These are phyloP conservation scores for Hanseniaspora mollemarum DNA, from an alignment of 805 yeast species.

Conservation along the genomic window DNA sequence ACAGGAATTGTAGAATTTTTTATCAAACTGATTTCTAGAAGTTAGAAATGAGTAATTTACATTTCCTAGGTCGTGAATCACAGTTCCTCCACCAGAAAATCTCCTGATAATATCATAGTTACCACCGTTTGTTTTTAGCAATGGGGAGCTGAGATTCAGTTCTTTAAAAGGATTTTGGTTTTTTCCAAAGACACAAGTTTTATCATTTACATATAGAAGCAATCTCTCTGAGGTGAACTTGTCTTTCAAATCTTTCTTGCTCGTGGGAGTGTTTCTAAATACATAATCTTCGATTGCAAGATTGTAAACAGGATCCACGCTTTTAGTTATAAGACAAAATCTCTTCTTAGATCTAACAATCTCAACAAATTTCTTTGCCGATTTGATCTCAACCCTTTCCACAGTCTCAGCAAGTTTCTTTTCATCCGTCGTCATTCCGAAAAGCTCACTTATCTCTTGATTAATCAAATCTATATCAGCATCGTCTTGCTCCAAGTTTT, in stretches of 20 bases:
- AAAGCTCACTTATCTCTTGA: constrained; percentile 9
- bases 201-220: constrained; percentile 61
- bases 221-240: constrained; percentile 39
- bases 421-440: not conserved
- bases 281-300: constrained; percentile 73
- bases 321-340: constrained; percentile 6
- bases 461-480: constrained; percentile 8
- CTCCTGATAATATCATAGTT: constrained; percentile 64
- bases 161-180: constrained; percentile 95
- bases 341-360: constrained; percentile 1
- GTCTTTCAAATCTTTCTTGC: constrained; percentile 14
- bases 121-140: constrained; percentile 33
- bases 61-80: constrained; percentile 86
- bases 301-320: constrained; percentile 52
- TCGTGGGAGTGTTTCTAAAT: constrained; percentile 48
- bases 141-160: constrained; percentile 40
- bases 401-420: not conserved
- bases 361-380: constrained; percentile 1
- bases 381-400: not conserved
- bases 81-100: constrained; percentile 91
- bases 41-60: constrained; percentile 75
- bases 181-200: constrained; percentile 89
- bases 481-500: not conserved
- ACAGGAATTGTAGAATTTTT: constrained; percentile 42
- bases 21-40: constrained; percentile 50